Evolutionary conservation across 495 filamentous ascomycete species (phyloP).

Genomic region (Xylona heveae): DNA sequence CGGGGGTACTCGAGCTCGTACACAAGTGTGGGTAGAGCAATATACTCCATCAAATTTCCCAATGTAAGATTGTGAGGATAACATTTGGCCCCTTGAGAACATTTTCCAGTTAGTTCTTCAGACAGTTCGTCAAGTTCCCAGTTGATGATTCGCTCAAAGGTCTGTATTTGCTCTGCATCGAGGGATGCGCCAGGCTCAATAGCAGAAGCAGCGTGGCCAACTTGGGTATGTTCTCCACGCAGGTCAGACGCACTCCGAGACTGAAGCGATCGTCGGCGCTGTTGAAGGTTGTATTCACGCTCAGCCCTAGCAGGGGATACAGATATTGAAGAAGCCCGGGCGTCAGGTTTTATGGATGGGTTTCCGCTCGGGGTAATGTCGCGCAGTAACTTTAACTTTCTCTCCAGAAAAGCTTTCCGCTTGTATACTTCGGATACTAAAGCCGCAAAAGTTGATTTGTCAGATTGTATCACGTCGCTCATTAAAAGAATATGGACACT

Average conservation of each 20-base stretch:
- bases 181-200: constrained; percentile 34
- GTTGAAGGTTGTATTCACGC: constrained; percentile 16
- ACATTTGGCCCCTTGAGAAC: constrained; percentile 13
- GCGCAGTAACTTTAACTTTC: constrained; percentile 23
- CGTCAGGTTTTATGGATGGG: no score
- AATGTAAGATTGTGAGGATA: constrained; percentile 51
- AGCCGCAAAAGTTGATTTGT: constrained; percentile 1
- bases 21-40: constrained; percentile 48
- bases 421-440: constrained; percentile 35
- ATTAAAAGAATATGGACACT: constrained; percentile 3
- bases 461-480: not conserved
- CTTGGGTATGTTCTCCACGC: constrained; percentile 20
- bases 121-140: constrained; percentile 38
- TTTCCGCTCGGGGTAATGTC: no score
- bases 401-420: constrained; percentile 20
- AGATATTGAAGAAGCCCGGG: no score
- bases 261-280: constrained; percentile 21
- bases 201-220: constrained; percentile 28
- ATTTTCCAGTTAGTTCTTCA: constrained; percentile 39
- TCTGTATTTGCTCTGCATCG: constrained; percentile 31
- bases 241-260: no score
- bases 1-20: constrained; percentile 63
- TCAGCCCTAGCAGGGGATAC: no score
- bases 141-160: constrained; percentile 34
- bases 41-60: constrained; percentile 45